phyloP scores from a whole-genome alignment of 2,329 filamentous ascomycete species.

The Xylaria sp. region DNA sequence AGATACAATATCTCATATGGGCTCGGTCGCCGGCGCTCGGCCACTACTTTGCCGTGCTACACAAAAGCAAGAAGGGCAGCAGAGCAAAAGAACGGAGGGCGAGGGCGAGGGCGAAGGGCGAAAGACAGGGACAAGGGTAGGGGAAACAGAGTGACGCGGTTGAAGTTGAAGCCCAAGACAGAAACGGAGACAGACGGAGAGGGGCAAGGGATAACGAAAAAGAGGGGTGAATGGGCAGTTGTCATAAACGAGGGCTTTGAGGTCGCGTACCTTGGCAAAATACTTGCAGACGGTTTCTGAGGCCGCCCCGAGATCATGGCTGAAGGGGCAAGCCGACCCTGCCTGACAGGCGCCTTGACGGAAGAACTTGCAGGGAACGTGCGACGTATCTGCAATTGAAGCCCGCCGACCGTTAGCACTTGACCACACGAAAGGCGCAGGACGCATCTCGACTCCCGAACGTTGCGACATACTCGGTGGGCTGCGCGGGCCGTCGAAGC shows the following conservation, averaged over 20 bases:
- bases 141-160: background rate
- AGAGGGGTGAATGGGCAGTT: background rate
- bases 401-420: slow-evolving; percentile 25
- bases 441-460: background rate
- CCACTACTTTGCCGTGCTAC: slow-evolving; percentile 15
- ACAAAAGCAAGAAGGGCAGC: background rate
- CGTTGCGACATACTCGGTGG: slow-evolving; percentile 67
- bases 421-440: background rate
- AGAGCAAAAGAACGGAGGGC: slow-evolving; percentile 11
- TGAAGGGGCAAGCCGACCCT: slow-evolving; percentile 94
- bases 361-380: slow-evolving; percentile 99
- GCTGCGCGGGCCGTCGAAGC: slow-evolving; percentile 71
- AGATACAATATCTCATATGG: slow-evolving; percentile 8
- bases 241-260: background rate
- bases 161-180: background rate
- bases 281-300: slow-evolving; percentile 97
- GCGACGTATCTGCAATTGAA: slow-evolving; percentile 78
- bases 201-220: background rate
- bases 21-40: slow-evolving; percentile 17
- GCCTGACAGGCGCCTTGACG: slow-evolving; percentile 96
- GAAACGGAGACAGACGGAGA: background rate
- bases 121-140: background rate
- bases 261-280: slow-evolving; percentile 84
- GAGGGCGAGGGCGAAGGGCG: background rate
- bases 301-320: slow-evolving; percentile 87